A percentile compares a stretch with the other conserved stretches of the same genome.
phyloP scores from a whole-genome alignment of 2,329 filamentous ascomycete genomes.

The Diaporthe amygdali region DNA sequence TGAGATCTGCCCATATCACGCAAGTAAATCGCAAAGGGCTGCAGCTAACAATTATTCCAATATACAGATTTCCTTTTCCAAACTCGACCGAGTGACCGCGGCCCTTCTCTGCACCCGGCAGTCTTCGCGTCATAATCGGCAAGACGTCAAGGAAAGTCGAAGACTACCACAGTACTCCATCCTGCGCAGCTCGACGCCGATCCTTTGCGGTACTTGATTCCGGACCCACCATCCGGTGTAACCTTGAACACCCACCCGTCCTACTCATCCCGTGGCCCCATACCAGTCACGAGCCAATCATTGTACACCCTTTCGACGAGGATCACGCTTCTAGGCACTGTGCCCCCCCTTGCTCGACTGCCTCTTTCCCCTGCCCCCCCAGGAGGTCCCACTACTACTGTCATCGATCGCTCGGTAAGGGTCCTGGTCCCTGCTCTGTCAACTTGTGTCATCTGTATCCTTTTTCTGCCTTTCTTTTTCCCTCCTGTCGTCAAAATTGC shows the following conservation, averaged over 20 bases:
- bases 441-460: constrained; percentile 22
- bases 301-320: constrained; percentile 25
- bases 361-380: neutral
- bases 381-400: constrained; percentile 11
- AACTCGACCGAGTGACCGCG: neutral
- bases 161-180: neutral
- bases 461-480: constrained; percentile 8
- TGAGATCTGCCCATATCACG: constrained; percentile 12
- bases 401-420: constrained; percentile 20
- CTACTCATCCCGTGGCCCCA: constrained; percentile 25
- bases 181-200: constrained; percentile 6
- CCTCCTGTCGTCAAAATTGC: constrained; percentile 2
- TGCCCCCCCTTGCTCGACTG: constrained; percentile 3
- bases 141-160: neutral
- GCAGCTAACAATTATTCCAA: constrained; percentile 22
- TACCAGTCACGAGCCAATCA: constrained; percentile 25
- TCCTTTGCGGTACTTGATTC: constrained; percentile 17
- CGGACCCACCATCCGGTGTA: constrained; percentile 19
- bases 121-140: neutral
- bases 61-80: constrained; percentile 9
- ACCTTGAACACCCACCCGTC: constrained; percentile 24
- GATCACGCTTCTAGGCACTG: constrained; percentile 18
- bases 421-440: constrained; percentile 24
- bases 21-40: constrained; percentile 8
- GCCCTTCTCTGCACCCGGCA: neutral